Conservation (phyloP, 345 rosid genomes). For the Aegle marmelos region DNA sequence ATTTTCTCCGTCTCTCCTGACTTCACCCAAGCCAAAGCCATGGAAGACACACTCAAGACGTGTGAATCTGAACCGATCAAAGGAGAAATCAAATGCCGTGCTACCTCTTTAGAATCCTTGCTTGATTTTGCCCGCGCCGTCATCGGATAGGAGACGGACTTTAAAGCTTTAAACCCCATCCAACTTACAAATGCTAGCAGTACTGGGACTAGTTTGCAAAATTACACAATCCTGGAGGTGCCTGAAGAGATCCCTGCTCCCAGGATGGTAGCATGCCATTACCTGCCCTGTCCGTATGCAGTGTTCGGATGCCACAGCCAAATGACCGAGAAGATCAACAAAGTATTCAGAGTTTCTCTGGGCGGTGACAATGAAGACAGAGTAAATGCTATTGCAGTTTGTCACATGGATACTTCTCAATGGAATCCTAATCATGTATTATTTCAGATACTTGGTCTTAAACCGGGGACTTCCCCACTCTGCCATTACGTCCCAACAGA, state of each 20-base stretch:
- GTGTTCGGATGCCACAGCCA: slow-evolving; percentile 46
- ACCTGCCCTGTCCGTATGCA: slow-evolving; percentile 34
- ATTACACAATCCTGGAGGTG: slow-evolving; percentile 25
- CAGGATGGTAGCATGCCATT: slow-evolving; percentile 39
- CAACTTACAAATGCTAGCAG: slow-evolving; percentile 18
- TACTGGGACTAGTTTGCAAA: slow-evolving; percentile 13
- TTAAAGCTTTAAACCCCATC: slow-evolving; percentile 21
- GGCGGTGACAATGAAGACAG: slow-evolving; percentile 38
- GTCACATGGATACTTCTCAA: slow-evolving; percentile 52
- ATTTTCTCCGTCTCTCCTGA: slow-evolving; percentile 11
- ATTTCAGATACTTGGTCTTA: slow-evolving; percentile 28
- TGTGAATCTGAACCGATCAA: slow-evolving; percentile 14
- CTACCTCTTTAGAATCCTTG: slow-evolving; percentile 25
- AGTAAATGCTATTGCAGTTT: slow-evolving; percentile 37
- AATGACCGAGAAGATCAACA: slow-evolving; percentile 15
- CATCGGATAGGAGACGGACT: slow-evolving; percentile 17
- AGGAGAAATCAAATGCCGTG: slow-evolving; percentile 26
- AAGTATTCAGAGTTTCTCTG: slow-evolving; percentile 29
- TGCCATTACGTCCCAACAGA: slow-evolving; percentile 50
- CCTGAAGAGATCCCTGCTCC: slow-evolving; percentile 32
- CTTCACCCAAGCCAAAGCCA: slow-evolving; percentile 23
- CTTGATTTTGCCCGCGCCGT: slow-evolving; percentile 12
- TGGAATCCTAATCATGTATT: slow-evolving; percentile 37
- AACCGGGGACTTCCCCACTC: slow-evolving; percentile 34
- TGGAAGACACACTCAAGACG: slow-evolving; percentile 15